Evolutionary conservation across 768 basidiomycete genomes (phyloP).

Genomic region (Phaeotremella fagi): DNA sequence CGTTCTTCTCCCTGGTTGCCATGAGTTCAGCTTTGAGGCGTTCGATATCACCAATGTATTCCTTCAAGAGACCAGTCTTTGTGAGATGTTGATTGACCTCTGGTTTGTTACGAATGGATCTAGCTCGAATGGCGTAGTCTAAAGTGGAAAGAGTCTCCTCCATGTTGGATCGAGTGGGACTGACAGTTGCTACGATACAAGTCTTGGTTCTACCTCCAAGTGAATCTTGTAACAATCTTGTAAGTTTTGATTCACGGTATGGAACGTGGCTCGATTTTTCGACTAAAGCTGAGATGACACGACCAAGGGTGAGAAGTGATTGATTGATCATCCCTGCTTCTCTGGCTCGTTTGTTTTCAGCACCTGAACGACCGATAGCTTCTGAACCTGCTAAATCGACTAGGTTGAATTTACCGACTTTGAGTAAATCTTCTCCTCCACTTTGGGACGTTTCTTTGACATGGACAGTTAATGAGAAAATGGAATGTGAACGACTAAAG

Average conservation of each 20-base stretch:
- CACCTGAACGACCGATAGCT: slow-evolving; percentile 92
- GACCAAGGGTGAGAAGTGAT: slow-evolving; percentile 88
- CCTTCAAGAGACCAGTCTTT: slow-evolving; percentile 82
- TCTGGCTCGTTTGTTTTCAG: slow-evolving; percentile 86
- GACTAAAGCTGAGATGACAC: slow-evolving; percentile 93
- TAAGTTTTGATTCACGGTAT: slow-evolving; percentile 96
- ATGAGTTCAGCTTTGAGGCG: slow-evolving; percentile 72
- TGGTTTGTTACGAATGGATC: slow-evolving; percentile 90
- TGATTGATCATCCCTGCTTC: slow-evolving; percentile 99
- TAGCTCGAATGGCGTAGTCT: slow-evolving; percentile 91
- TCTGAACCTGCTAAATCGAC: slow-evolving; percentile 97
- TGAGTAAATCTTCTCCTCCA: slow-evolving; percentile 76
- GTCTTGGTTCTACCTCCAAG: slow-evolving; percentile 95
- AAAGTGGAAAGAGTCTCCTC: slow-evolving; percentile 97
- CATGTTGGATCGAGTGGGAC: slow-evolving; percentile 85
- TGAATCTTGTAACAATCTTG: slow-evolving; percentile 97
- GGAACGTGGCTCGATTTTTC: slow-evolving; percentile 88
- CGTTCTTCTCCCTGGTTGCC: slow-evolving; percentile 92
- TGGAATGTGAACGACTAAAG: slow-evolving; percentile 82
- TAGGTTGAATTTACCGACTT: slow-evolving; percentile 91
- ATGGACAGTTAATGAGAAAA: slow-evolving; percentile 94
- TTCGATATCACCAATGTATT: slow-evolving; percentile 90
- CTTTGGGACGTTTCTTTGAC: slow-evolving; percentile 71
- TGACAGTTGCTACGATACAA: slow-evolving; percentile 93
- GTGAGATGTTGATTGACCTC: slow-evolving; percentile 94